Evolutionary conservation across 345 rosid genomes (phyloP).

Genomic region (Sisymbrium altissimum): DNA sequence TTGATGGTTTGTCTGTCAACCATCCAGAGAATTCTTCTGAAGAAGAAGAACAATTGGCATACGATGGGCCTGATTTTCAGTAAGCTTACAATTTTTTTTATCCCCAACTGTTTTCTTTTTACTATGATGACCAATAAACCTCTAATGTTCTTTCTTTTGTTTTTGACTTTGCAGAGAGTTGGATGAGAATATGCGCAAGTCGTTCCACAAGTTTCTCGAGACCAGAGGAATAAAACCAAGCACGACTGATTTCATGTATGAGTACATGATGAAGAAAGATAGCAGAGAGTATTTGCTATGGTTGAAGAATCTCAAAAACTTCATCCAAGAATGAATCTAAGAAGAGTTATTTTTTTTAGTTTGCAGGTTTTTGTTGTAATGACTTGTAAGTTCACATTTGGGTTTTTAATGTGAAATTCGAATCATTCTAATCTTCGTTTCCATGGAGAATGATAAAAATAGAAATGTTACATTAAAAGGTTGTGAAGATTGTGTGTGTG

Average conservation of each 20-base stretch:
- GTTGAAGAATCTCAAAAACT: constrained; percentile 72
- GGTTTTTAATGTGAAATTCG: background rate
- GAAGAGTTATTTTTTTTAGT: background rate
- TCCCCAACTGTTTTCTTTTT: background rate
- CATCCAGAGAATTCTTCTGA: constrained; percentile 34
- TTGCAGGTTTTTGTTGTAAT: background rate
- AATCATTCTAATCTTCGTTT: background rate
- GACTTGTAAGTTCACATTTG: background rate
- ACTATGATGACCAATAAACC: background rate
- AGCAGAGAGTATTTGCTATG: constrained; percentile 60
- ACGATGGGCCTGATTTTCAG: constrained; percentile 86
- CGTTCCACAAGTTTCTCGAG: constrained; percentile 73
- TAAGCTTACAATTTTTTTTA: constrained; percentile 35
- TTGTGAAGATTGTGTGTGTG: background rate
- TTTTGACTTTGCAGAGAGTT: constrained; percentile 49
- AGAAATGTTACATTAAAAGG: background rate
- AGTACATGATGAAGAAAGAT: constrained; percentile 86
- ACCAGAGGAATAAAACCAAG: constrained; percentile 76
- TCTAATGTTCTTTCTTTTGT: background rate
- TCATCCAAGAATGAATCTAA: constrained; percentile 48
- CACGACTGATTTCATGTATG: constrained; percentile 68
- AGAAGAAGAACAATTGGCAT: constrained; percentile 52
- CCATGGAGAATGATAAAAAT: background rate
- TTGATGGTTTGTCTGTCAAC: constrained; percentile 55
- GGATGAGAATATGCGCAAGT: constrained; percentile 82